Percentiles rank a stretch among this genome's conserved stretches.
Evolutionary conservation across 495 filamentous ascomycete species (phyloP).

Genomic region (Aspergillus egyptiacus): DNA sequence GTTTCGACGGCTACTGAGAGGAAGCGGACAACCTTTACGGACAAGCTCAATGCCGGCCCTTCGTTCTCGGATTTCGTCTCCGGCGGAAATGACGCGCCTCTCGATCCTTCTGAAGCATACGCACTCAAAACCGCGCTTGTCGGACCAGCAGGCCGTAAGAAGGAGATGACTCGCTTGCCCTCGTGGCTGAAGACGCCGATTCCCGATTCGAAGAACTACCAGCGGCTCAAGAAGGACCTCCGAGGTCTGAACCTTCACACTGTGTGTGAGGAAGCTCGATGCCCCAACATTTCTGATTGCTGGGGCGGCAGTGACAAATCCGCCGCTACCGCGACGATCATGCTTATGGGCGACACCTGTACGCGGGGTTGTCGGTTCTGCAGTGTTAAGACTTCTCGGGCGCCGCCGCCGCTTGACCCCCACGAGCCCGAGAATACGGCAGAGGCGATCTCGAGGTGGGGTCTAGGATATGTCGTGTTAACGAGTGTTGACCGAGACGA

Average conservation of each 20-base stretch:
- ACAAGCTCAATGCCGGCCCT: conserved; percentile 73
- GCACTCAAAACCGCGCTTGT: conserved; percentile 70
- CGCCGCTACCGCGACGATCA: conserved; percentile 93
- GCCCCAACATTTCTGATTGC: conserved; percentile 95
- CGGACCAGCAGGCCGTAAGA: conserved; percentile 70
- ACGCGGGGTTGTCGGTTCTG: conserved; percentile 97
- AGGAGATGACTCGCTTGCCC: conserved; percentile 84
- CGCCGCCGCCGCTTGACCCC: conserved; percentile 77
- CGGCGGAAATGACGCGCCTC: conserved; percentile 47
- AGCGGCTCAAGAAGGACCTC: conserved; percentile 88
- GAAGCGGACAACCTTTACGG: conserved; percentile 64
- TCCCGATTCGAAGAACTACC: conserved; percentile 77
- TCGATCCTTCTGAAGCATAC: conserved; percentile 53
- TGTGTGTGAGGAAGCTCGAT: conserved; percentile 95
- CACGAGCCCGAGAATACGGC: conserved; percentile 97
- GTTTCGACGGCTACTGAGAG: conserved; percentile 27
- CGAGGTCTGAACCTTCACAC: conserved; percentile 87
- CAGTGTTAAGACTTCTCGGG: conserved; percentile 80
- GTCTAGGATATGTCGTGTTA: conserved; percentile 89
- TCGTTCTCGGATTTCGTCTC: conserved; percentile 80
- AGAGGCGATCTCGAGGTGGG: conserved; percentile 88
- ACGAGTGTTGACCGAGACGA: conserved; percentile 94
- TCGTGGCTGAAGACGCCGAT: conserved; percentile 96
- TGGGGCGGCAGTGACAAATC: conserved; percentile 89
- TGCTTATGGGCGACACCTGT: conserved; percentile 99